Evolutionary conservation across 1,284 basidiomycete genomes (phyloP).

Genomic region (Inonotus obliquus): DNA sequence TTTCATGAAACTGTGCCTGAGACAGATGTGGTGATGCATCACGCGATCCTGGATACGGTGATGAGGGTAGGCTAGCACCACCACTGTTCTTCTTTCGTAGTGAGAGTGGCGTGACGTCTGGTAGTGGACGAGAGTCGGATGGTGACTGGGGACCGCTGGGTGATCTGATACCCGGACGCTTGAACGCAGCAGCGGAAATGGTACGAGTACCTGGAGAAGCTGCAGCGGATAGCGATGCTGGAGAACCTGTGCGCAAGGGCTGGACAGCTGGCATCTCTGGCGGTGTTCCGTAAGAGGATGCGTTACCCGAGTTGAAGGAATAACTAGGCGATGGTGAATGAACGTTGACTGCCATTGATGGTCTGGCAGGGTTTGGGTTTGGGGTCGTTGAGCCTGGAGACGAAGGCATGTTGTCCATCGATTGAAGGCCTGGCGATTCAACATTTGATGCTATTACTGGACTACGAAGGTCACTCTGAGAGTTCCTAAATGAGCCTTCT

Average conservation of each 20-base stretch:
- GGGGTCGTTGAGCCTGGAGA: background rate
- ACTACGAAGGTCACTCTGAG: conserved; percentile 5
- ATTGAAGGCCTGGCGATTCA: conserved; percentile 5
- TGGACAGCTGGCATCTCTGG: conserved; percentile 18
- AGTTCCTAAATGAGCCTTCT: conserved; percentile 3
- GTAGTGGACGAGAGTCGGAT: conserved; percentile 19
- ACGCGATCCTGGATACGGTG: too few relatives aligned
- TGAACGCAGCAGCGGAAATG: conserved; percentile 73
- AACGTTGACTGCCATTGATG: background rate
- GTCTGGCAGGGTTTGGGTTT: conserved; percentile 8
- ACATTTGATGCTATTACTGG: conserved; percentile 4
- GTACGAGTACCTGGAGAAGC: conserved; percentile 41
- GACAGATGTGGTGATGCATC: conserved; percentile 7
- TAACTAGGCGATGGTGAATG: conserved; percentile 12
- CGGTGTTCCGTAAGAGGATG: conserved; percentile 19
- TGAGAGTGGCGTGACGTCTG: conserved; percentile 44
- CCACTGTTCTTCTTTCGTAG: conserved; percentile 37
- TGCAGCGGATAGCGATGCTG: conserved; percentile 22
- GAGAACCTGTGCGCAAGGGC: conserved; percentile 31
- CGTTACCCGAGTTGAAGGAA: conserved; percentile 4
- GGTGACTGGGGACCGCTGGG: conserved; percentile 19
- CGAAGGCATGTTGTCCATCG: too few relatives aligned
- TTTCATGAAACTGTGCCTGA: too few relatives aligned
- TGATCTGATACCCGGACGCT: conserved; percentile 43
- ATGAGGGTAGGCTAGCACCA: conserved; percentile 11